A percentile compares a stretch with the other conserved stretches of the same genome.
phyloP scores from a whole-genome alignment of 2,329 filamentous ascomycete genomes.

The Coleophoma eucalyptorum region DNA sequence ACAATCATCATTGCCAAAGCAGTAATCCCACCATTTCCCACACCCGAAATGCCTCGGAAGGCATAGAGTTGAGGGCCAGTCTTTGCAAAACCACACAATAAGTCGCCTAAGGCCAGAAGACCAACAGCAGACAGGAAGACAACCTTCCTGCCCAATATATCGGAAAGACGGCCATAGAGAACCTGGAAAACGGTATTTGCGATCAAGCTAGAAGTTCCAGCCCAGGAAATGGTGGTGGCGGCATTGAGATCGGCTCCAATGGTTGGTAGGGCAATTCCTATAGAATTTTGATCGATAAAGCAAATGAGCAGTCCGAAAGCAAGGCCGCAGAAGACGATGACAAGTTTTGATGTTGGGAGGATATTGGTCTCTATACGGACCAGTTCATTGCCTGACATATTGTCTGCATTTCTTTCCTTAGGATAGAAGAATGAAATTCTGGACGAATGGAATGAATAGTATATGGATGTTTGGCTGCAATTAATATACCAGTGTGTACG shows the following conservation, averaged over 20 bases:
- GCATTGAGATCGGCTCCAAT: constrained; percentile 41
- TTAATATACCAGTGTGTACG: no score
- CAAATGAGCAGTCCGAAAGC: constrained; percentile 49
- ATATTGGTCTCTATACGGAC: constrained; percentile 49
- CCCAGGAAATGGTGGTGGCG: constrained; percentile 50
- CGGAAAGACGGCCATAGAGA: constrained; percentile 58
- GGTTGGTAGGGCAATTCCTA: constrained; percentile 42
- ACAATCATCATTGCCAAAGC: constrained; percentile 59
- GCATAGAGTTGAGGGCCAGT: constrained; percentile 56
- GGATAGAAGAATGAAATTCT: no score
- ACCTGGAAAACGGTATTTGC: constrained; percentile 61
- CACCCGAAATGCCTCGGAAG: constrained; percentile 55
- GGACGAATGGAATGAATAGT: no score
- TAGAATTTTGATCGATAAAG: constrained; percentile 34
- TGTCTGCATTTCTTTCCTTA: neutral
- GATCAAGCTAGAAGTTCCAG: constrained; percentile 47
- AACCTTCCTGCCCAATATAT: constrained; percentile 57
- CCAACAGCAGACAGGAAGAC: constrained; percentile 50
- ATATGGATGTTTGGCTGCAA: no score
- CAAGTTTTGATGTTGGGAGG: constrained; percentile 43
- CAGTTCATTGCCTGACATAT: constrained; percentile 19
- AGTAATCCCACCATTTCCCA: constrained; percentile 59
- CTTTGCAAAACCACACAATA: constrained; percentile 54
- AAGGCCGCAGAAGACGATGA: constrained; percentile 47
- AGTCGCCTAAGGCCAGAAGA: constrained; percentile 50